A percentile compares a stretch with the other conserved stretches of the same genome.
phyloP scores from a whole-genome alignment of 148 eudicot species.

The Rhododendron mucronatum region DNA sequence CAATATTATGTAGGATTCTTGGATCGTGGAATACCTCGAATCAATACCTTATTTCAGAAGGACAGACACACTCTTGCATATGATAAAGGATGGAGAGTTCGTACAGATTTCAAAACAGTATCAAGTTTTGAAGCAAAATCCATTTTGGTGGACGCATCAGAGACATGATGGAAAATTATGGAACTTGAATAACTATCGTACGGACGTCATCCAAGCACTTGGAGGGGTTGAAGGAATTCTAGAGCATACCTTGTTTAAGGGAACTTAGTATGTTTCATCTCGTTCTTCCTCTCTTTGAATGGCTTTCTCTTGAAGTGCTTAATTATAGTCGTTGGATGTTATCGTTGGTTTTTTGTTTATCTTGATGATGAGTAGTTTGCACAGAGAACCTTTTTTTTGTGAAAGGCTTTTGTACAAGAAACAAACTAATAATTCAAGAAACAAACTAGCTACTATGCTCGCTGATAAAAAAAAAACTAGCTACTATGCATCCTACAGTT shows the following conservation, averaged over 20 bases:
- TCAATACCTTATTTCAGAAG: conserved; percentile 96
- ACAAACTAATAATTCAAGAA: neutral
- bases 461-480: neutral
- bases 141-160: conserved; percentile 99
- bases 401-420: neutral
- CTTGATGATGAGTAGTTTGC: neutral
- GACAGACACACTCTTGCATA: conserved; percentile 98
- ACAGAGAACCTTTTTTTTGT: neutral
- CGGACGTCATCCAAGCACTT: conserved; percentile 98
- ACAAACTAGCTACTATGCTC: neutral
- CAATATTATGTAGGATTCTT: conserved; percentile 54
- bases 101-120: conserved; percentile 98
- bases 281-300: neutral
- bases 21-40: conserved; percentile 99
- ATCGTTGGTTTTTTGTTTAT: neutral
- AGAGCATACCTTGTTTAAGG: conserved; percentile 95
- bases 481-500: neutral
- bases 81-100: conserved; percentile 99
- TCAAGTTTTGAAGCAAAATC: conserved; percentile 97
- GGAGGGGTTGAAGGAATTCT: conserved; percentile 99
- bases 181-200: conserved; percentile 97
- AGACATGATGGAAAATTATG: conserved; percentile 97
- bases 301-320: neutral
- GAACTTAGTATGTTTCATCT: conserved; percentile 64
- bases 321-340: neutral